phyloP scores from a whole-genome alignment of 2,329 filamentous ascomycete genomes.

The Xylaria multiplex region DNA sequence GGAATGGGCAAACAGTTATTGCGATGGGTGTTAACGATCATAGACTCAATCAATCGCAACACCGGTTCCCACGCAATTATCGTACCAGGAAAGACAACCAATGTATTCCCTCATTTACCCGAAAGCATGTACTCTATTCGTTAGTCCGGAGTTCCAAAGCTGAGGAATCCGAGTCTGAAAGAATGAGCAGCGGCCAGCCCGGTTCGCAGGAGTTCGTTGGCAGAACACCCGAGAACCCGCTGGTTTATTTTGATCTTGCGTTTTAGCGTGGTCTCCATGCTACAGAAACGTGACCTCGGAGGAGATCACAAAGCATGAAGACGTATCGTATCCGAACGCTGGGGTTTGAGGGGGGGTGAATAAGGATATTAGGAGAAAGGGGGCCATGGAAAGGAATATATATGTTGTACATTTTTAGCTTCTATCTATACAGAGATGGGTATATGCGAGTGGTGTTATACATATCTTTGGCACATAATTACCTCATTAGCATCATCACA shows the following conservation, averaged over 20 bases:
- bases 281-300: conserved; percentile 51
- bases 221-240: conserved; percentile 40
- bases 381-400: neutral
- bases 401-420: conserved; percentile 36
- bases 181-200: conserved; percentile 59
- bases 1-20: neutral
- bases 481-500: conserved; percentile 40
- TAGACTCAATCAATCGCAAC: neutral
- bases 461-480: conserved; percentile 42
- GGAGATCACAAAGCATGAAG: conserved; percentile 57
- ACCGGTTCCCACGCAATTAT: neutral
- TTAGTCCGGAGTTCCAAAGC: conserved; percentile 71
- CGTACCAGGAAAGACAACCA: neutral
- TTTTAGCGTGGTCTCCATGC: conserved; percentile 68
- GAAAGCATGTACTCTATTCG: conserved; percentile 67
- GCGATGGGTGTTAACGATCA: neutral
- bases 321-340: conserved; percentile 74
- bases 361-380: neutral
- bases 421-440: conserved; percentile 50
- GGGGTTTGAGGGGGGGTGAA: conserved; percentile 17
- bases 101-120: neutral
- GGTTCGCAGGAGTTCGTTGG: conserved; percentile 34
- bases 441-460: conserved; percentile 52
- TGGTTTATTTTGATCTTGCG: conserved; percentile 63
- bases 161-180: conserved; percentile 70